These are phyloP conservation scores for Neurospora sp. DNA, from an alignment of 495 filamentous ascomycete species.

Conservation along the genomic window DNA sequence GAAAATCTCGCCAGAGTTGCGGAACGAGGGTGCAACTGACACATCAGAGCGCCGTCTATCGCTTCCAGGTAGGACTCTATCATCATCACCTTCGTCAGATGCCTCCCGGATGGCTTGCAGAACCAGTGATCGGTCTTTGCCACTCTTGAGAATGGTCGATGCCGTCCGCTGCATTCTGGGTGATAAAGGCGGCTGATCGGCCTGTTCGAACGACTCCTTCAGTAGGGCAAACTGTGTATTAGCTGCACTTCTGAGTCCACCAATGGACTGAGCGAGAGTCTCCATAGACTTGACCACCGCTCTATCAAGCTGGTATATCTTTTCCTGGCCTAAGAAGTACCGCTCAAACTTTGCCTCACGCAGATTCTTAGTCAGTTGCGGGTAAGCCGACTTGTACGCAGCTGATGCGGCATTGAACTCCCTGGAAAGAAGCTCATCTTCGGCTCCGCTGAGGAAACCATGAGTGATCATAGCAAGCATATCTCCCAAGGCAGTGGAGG, in stretches of 20 bases:
- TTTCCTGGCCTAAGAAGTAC: slow-evolving; percentile 73
- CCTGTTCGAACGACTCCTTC: slow-evolving; percentile 40
- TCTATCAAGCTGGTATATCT: slow-evolving; percentile 68
- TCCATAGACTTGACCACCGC: slow-evolving; percentile 78
- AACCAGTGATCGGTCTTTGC: slow-evolving; percentile 19
- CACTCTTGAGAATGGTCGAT: slow-evolving; percentile 22
- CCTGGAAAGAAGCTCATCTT: slow-evolving; percentile 57
- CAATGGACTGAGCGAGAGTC: slow-evolving; percentile 78
- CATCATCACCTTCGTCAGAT: slow-evolving; percentile 48
- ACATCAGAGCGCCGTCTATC: slow-evolving; percentile 4
- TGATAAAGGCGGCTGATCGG: slow-evolving; percentile 21
- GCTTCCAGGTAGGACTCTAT: slow-evolving; percentile 21
- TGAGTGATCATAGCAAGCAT: slow-evolving; percentile 77
- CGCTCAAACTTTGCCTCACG: slow-evolving; percentile 87
- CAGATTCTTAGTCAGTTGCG: slow-evolving; percentile 66
- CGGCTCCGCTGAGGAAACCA: slow-evolving; percentile 76
- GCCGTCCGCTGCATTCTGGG: slow-evolving; percentile 22
- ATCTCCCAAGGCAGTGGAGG: slow-evolving; percentile 66
- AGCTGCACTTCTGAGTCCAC: slow-evolving; percentile 83
- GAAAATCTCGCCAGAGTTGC: slow-evolving; percentile 69
- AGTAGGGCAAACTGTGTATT: slow-evolving; percentile 79
- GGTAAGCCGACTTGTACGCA: slow-evolving; percentile 59
- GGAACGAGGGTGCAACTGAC: slow-evolving; percentile 24
- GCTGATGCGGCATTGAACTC: slow-evolving; percentile 57
- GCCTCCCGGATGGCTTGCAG: slow-evolving; percentile 59